These are phyloP conservation scores for Digitaria exilis DNA, from an alignment of 202 grass and related monocot species.

Conservation along the genomic window DNA sequence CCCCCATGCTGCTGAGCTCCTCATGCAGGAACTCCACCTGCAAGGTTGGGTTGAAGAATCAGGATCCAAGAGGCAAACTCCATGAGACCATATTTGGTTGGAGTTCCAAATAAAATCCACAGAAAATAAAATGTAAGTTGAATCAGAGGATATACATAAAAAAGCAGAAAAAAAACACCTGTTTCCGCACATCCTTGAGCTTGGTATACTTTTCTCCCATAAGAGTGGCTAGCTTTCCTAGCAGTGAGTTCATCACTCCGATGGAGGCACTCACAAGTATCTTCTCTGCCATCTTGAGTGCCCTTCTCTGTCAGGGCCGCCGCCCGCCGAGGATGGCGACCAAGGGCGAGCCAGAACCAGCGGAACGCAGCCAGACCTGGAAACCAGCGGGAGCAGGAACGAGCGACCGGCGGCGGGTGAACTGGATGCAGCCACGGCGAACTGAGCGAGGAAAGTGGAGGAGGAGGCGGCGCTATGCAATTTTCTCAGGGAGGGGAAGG, in stretches of 20 bases:
- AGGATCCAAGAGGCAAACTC: background rate
- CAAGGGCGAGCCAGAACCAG: background rate
- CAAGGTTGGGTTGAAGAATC: background rate
- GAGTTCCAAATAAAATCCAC: background rate
- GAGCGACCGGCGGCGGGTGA: background rate
- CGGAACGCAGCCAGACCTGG: too few species aligned
- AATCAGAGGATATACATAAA: background rate
- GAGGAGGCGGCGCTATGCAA: background rate
- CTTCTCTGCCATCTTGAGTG: background rate
- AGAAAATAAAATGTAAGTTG: background rate
- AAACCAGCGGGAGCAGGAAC: background rate
- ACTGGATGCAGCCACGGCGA: background rate
- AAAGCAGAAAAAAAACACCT: background rate
- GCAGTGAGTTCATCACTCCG: background rate
- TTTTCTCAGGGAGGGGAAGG: too few species aligned
- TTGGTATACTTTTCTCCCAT: background rate
- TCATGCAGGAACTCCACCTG: background rate
- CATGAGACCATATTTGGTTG: background rate
- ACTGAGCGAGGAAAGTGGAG: background rate
- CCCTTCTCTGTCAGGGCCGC: too few species aligned
- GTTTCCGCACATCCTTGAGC: background rate
- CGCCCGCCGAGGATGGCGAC: background rate
- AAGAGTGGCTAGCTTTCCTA: background rate
- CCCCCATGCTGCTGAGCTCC: background rate
- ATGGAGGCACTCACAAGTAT: background rate